Conservation (phyloP, 495 filamentous ascomycete species). For the Penicillium coffeae region DNA sequence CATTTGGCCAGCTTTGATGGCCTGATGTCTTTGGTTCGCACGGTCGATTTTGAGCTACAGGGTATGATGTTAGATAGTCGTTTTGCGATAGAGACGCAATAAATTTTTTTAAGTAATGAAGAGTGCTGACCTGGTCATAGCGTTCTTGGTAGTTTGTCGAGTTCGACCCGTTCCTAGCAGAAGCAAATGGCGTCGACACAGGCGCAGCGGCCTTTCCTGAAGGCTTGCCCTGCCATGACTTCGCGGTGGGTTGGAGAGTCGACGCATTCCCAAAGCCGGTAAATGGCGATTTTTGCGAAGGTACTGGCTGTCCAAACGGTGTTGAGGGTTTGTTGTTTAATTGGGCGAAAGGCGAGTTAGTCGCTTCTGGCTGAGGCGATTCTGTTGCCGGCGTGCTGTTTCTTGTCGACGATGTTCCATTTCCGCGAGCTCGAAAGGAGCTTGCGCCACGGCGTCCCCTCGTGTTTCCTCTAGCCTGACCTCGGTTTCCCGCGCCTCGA, state of each 20-base stretch:
- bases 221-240: too few species aligned
- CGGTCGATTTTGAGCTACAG: conserved; percentile 62
- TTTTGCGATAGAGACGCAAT: too few species aligned
- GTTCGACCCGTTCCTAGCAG: conserved; percentile 23
- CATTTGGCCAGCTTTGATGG: conserved; percentile 72
- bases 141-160: conserved; percentile 34
- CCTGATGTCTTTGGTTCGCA: conserved; percentile 59
- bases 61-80: not conserved
- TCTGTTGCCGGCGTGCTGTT: too few species aligned
- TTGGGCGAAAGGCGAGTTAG: conserved; percentile 32
- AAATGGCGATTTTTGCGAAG: conserved; percentile 20
- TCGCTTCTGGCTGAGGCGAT: conserved; percentile 1
- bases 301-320: conserved; percentile 14
- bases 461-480: too few species aligned
- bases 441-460: too few species aligned
- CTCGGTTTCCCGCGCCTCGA: too few species aligned
- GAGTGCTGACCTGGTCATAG: conserved; percentile 43
- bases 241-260: conserved; percentile 6
- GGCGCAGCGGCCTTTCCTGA: too few species aligned
- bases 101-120: too few species aligned
- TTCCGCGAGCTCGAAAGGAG: too few species aligned
- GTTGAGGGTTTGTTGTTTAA: conserved; percentile 19
- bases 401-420: too few species aligned
- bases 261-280: conserved; percentile 14
- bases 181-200: too few species aligned